phyloP scores from a whole-genome alignment of 139 green algal genomes.

The Deuterostichococcus epilithicus region DNA sequence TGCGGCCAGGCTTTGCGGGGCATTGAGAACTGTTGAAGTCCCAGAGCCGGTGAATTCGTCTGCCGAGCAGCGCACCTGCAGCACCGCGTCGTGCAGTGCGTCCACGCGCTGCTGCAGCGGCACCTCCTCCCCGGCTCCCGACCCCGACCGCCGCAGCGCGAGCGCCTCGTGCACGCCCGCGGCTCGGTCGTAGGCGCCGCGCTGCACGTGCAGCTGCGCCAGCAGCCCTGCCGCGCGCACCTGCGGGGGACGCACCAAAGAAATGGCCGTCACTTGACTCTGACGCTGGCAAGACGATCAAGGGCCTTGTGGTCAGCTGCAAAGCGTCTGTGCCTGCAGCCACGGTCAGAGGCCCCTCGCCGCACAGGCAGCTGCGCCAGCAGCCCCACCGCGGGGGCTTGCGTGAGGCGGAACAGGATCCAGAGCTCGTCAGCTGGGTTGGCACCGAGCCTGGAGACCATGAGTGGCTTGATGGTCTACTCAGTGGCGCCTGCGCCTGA shows the following conservation, averaged over 20 bases:
- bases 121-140: constrained; percentile 39
- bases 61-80: constrained; percentile 39
- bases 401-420: neutral
- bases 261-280: no score
- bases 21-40: no score
- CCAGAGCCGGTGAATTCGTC: no score
- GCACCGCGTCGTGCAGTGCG: constrained; percentile 49
- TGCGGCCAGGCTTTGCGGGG: no score
- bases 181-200: constrained; percentile 24
- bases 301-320: no score
- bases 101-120: constrained; percentile 51
- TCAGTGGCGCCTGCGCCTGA: no score
- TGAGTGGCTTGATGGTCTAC: no score
- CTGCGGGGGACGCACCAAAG: no score
- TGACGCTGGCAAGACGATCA: no score
- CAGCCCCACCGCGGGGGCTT: constrained; percentile 9
- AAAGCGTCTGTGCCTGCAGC: no score
- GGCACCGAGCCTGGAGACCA: no score
- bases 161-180: constrained; percentile 53
- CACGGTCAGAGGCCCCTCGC: constrained; percentile 29
- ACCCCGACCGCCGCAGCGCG: constrained; percentile 36
- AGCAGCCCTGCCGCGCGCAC: constrained; percentile 45
- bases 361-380: neutral
- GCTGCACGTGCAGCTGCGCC: constrained; percentile 51
- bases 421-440: neutral